phyloP scores from a whole-genome alignment of 306 rosid species.

The Pachyrhizus erosus region DNA sequence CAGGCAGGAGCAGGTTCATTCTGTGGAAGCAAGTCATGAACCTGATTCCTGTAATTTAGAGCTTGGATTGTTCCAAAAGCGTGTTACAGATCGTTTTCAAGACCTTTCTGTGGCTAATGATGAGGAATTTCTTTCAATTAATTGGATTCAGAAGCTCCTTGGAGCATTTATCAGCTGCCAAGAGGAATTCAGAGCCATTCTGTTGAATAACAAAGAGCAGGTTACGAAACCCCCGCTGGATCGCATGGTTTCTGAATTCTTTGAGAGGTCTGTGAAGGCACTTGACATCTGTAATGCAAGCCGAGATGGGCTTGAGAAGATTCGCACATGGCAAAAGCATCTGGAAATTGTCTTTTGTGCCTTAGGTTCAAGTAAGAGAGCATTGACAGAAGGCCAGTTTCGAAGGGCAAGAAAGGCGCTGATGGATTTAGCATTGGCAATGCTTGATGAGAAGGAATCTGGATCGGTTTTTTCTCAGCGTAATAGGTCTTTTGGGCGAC shows the following conservation, averaged over 20 bases:
- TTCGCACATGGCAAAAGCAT: slow-evolving; percentile 70
- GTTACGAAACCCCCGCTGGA: slow-evolving; percentile 70
- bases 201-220: slow-evolving; percentile 60
- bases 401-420: slow-evolving; percentile 83
- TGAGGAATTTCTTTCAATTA: slow-evolving; percentile 72
- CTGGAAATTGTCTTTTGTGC: slow-evolving; percentile 78
- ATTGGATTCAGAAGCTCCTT: slow-evolving; percentile 72
- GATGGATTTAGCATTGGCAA: slow-evolving; percentile 73
- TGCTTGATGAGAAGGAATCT: slow-evolving; percentile 76
- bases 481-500: slow-evolving; percentile 79
- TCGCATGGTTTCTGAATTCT: slow-evolving; percentile 63
- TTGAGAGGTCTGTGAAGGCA: slow-evolving; percentile 78
- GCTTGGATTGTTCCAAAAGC: slow-evolving; percentile 67
- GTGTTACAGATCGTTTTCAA: slow-evolving; percentile 58
- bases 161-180: slow-evolving; percentile 58
- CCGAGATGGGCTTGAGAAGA: slow-evolving; percentile 75
- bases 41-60: slow-evolving; percentile 57
- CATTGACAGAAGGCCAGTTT: slow-evolving; percentile 77
- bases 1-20: slow-evolving; percentile 70
- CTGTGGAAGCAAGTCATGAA: slow-evolving; percentile 63
- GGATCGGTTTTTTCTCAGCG: slow-evolving; percentile 69
- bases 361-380: slow-evolving; percentile 65
- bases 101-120: slow-evolving; percentile 60
- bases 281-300: slow-evolving; percentile 83
- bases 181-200: slow-evolving; percentile 65